Base-by-base conservation (phyloP, 352 stramenopile genomes). In the Globisporangium cystogenes region DNA sequence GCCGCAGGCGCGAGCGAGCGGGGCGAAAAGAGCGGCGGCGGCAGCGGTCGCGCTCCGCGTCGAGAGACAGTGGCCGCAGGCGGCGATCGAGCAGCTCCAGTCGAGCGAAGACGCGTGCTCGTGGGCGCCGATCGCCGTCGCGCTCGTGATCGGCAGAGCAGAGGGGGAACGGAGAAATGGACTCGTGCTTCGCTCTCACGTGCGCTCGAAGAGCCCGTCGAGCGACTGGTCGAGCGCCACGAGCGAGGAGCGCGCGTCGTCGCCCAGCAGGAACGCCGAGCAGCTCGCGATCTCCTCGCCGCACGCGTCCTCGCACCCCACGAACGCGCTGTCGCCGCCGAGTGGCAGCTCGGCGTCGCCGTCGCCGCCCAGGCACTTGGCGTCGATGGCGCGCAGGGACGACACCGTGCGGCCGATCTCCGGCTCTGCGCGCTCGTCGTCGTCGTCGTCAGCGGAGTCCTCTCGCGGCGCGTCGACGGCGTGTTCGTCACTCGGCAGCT, bases 251-350 rank as follows among this genome's bases (percentile, higher is more conserved):
- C 70, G 79, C 18, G 52, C 31, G 1, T 59, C 63, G 40, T 70
- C 54, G 10, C 79, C 55, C 27, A 79, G 55, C 3, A 48, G 23
- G 27, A 65, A 54, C 4, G 73, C 79, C 8, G 68, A 70, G 35
- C 59, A 69, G 11, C 51, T 52, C 8, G 55, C 48, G 21, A 78
- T 53, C 1, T 70, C 54, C 21, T 31, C 39, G 24, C 21, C 4
- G 4, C 46, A 45, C 39, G 31, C 47, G 7, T 15, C 12, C 15
- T 51, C 41, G 48, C 48, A 43, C 20, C 29, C 23, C 27, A 74
- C 24, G 5, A 74, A 48, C 36, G 62, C 60, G 57, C 62, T 73
- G 21, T 73, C 61, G 26, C 57, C 27, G 14, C 60, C 41, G 24
- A 76, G 57, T 10, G 62, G 65, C 8, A 43, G 14, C 40, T 72